phyloP scores from a whole-genome alignment of 371 early-diverging fungal genomes.

The Lichtheimia corymbifera region DNA sequence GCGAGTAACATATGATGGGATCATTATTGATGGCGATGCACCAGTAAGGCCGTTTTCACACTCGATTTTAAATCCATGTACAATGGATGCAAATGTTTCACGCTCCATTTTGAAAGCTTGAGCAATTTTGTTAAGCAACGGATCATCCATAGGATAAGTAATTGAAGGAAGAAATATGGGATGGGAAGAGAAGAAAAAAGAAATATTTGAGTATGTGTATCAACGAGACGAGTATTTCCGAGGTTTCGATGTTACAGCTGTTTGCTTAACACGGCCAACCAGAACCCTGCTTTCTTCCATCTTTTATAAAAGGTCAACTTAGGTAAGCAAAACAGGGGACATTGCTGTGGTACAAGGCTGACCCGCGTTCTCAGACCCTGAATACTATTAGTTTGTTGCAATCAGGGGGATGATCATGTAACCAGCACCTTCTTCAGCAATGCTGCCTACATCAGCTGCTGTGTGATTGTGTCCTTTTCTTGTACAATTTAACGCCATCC shows the following conservation, averaged over 20 bases:
- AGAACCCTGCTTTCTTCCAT: neutral
- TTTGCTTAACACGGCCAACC: no score
- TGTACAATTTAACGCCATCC: no score
- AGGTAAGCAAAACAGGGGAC: neutral
- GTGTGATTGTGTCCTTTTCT: no score
- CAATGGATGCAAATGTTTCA: constrained; percentile 48
- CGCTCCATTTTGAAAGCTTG: neutral
- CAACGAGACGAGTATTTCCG: no score
- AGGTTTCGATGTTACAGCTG: no score
- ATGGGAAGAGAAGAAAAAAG: neutral
- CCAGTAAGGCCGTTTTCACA: constrained; percentile 42
- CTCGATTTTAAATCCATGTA: constrained; percentile 51
- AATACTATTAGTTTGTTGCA: neutral
- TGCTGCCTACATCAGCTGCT: no score
- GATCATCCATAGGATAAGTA: neutral
- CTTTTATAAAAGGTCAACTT: neutral
- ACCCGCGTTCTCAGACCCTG: neutral
- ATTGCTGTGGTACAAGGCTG: neutral
- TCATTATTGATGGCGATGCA: constrained; percentile 50
- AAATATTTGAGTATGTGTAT: neutral
- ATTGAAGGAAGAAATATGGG: neutral
- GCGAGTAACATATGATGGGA: constrained; percentile 83
- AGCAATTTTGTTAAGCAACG: neutral
- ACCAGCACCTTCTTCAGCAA: no score
- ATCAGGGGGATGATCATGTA: no score